Evolutionary conservation across 352 stramenopile genomes (phyloP), one percentile per base, ranked within the genome.

Genomic region (Pythium sukuiense): DNA sequence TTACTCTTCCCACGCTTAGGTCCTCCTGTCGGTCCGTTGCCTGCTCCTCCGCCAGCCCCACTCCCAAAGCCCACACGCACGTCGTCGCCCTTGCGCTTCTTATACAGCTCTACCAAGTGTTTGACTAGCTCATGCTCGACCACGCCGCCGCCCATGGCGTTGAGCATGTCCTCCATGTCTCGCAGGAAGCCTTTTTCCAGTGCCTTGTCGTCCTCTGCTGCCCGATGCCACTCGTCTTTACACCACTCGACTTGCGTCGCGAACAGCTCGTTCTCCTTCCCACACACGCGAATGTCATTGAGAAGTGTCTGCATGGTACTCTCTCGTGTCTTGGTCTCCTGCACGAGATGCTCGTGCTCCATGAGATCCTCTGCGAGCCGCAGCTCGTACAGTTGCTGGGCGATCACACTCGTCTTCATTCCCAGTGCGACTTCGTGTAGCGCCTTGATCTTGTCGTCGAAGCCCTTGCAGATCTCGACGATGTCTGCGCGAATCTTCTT

Each of bases 361-460:
- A 72, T 37, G 18, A 72, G 37, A 30, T 72, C 54, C 8, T 64
- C 54, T 0, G 60, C 60, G 6, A 72, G 59, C 14, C 60, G 43
- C 3, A 77, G 53, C 20, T 71, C 56, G 59, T 89, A 92, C 11
- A 85, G 63, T 56, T 88, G 76, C 65, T 89, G 81, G 13, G 66
- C 71, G 26, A 79, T 52, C n/a, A 80, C 61, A 13, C 56, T 74
- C 2, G 64, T 71, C 53, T 66, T 65, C 35, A 71, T 55, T n/a
- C 41, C 59, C 49, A 67, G 50, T 29, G 65, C 50, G 0, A 71
- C 43, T 14, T 71, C 59, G 14, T 64, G 65, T 62, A 97, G 56
- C 6, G 61, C 71, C 9, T 78, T 72, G 3, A 98, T 63, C 56
- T 86, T 88, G 20, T 98, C 88, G 68, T 98, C 92, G 55, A 97